Evolutionary conservation across 1,284 basidiomycete genomes (phyloP).

Genomic region (Dichomitus squalens): DNA sequence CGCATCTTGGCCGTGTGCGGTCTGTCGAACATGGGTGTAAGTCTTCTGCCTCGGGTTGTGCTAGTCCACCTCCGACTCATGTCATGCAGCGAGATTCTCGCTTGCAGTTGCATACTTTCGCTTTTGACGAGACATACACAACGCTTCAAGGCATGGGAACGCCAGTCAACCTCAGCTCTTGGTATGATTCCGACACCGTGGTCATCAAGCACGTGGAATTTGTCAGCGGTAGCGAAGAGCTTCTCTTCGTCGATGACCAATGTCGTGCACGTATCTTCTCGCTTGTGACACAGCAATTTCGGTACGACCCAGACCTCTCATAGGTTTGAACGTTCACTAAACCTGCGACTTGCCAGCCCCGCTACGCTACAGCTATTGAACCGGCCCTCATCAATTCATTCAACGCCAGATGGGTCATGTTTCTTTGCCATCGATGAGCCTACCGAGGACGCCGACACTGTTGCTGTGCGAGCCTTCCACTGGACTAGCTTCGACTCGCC

Average conservation of each 20-base stretch:
- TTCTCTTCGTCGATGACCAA: conserved; percentile 47
- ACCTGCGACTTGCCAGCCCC: conserved; percentile 37
- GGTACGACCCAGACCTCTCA: conserved; percentile 36
- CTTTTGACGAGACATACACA: conserved; percentile 46
- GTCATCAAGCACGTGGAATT: conserved; percentile 41
- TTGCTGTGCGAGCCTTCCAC: conserved; percentile 46
- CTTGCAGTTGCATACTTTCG: conserved; percentile 45
- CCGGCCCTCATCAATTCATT: conserved; percentile 38
- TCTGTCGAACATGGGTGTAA: conserved; percentile 26
- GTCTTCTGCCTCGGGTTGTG: not conserved
- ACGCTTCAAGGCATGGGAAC: conserved; percentile 40
- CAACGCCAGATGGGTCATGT: conserved; percentile 58
- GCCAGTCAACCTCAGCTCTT: conserved; percentile 41
- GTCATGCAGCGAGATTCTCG: conserved; percentile 18
- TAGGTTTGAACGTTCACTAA: not conserved
- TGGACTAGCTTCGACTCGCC: conserved; percentile 58
- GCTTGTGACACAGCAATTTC: conserved; percentile 49
- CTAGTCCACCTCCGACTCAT: too few relatives aligned
- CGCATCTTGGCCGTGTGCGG: conserved; percentile 47
- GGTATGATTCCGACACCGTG: conserved; percentile 40
- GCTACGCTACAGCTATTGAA: conserved; percentile 43
- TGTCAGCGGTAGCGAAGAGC: conserved; percentile 48
- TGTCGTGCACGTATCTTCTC: conserved; percentile 50
- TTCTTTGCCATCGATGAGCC: conserved; percentile 37
- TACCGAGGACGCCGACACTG: conserved; percentile 16